These are phyloP conservation scores for Trichophyton equinum DNA, from an alignment of 2,329 filamentous ascomycete species.

Conservation along the genomic window DNA sequence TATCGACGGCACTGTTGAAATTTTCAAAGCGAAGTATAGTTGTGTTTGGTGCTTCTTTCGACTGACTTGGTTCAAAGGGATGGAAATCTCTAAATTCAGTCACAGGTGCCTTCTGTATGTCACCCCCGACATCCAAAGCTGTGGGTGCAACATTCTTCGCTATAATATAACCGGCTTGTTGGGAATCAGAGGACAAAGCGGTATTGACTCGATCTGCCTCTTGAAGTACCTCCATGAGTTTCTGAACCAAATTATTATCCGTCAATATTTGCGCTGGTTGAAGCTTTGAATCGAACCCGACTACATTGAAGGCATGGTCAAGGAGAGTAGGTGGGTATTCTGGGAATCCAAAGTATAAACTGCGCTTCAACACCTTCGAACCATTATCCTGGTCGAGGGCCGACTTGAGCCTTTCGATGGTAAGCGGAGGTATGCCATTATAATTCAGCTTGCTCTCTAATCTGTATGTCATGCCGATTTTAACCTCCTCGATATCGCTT, in stretches of 20 bases:
- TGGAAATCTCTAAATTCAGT: slow-evolving; percentile 78
- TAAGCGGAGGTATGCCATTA: slow-evolving; percentile 59
- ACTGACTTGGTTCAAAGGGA: slow-evolving; percentile 74
- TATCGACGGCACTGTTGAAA: slow-evolving; percentile 88
- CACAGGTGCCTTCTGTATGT: slow-evolving; percentile 12
- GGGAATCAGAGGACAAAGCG: slow-evolving; percentile 52
- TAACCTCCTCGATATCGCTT: slow-evolving; percentile 70
- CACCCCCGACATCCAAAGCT: slow-evolving; percentile 25
- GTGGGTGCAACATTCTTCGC: slow-evolving; percentile 46
- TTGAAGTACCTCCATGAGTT: slow-evolving; percentile 54
- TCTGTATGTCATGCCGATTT: slow-evolving; percentile 65
- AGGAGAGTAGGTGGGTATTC: slow-evolving; percentile 80
- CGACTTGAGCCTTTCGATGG: slow-evolving; percentile 55
- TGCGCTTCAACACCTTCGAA: slow-evolving; percentile 62
- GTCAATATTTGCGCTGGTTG: slow-evolving; percentile 59
- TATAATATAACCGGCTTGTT: slow-evolving; percentile 74
- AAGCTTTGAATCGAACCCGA: slow-evolving; percentile 54
- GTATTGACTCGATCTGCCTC: slow-evolving; percentile 59
- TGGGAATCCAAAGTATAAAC: slow-evolving; percentile 69
- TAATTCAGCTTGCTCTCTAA: slow-evolving; percentile 77
- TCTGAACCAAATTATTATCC: slow-evolving; percentile 50
- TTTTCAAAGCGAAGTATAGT: slow-evolving; percentile 64
- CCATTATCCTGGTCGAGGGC: slow-evolving; percentile 59
- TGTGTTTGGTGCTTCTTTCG: slow-evolving; percentile 52
- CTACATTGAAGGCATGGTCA: slow-evolving; percentile 66